A percentile compares a stretch with the other conserved stretches of the same genome.
Evolutionary conservation across 345 rosid species (phyloP).

Genomic region (Eucalyptus decipiens): DNA sequence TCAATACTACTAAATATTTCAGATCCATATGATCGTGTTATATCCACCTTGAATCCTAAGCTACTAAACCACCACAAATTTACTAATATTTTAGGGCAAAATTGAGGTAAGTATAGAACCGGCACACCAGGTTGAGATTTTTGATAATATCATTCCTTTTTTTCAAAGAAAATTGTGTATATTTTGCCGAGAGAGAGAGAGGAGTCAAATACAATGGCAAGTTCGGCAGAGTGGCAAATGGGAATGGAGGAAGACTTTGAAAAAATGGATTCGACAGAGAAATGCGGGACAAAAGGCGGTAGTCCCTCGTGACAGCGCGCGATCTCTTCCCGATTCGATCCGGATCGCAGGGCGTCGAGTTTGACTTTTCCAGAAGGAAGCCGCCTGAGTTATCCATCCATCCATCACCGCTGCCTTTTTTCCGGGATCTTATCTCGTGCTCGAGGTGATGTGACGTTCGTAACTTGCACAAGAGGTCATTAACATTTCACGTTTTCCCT

Average conservation of each 20-base stretch:
- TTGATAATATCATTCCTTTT: too few relatives aligned
- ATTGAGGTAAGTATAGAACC: rapidly evolving
- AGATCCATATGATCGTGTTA: rapidly evolving
- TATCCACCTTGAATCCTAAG: rapidly evolving
- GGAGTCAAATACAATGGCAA: neutral
- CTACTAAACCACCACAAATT: rapidly evolving
- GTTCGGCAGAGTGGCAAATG: neutral
- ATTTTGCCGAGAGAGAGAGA: neutral
- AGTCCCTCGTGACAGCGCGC: neutral
- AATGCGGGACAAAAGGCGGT: neutral
- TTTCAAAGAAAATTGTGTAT: neutral
- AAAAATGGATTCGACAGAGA: neutral
- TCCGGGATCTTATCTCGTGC: neutral
- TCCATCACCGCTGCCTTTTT: neutral
- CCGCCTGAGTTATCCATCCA: neutral
- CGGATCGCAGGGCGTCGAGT: neutral
- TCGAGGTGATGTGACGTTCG: neutral
- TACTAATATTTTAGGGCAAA: neutral
- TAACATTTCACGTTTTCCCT: neutral
- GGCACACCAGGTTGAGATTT: rapidly evolving
- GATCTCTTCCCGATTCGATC: neutral
- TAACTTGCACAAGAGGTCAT: neutral
- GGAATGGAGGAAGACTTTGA: neutral
- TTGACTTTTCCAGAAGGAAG: neutral
- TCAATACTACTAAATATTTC: neutral